Base-by-base conservation (phyloP, 495 filamentous ascomycete genomes). In the Penicillium flavigenum region DNA sequence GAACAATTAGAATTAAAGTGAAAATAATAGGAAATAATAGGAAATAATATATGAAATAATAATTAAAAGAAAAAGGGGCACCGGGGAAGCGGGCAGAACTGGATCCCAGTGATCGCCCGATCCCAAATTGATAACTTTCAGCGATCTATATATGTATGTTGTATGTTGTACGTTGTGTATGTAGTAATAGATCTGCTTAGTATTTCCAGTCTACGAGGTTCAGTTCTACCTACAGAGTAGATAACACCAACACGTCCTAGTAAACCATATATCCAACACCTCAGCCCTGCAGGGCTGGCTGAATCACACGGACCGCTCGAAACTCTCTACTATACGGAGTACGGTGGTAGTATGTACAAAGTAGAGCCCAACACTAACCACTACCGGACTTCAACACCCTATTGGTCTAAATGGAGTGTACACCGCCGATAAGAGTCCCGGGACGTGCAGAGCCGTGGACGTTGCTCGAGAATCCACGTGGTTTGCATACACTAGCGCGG, bases 81-180 rank as follows among this genome's bases (percentile, higher is more conserved):
- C 53, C 53, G 53, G 53, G 53, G 53, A 55, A 55, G 20, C 43
- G 53, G 51, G 51, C 46, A 54, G 41, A 46, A 19, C 34, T 54
- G 27, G 11, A 38, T 4, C n/a, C n/a, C n/a, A 55, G 20, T 38
- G 53, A 55, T 55, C 53, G 53, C 20, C 53, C 53, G 53, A 55
- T 55, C 53, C 53, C 43, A 32, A 36, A 1, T 47, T 39, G 44
- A 55, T 55, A 47, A 5, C n/a, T 9, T 2, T 39, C 4, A 4
- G 14, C 16, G 41, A 41, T 47, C 53, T 39, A 38, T 38, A 20
- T 20, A 20, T 20, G 20, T 20, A 20, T 20, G 20, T 20, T 20
- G 24, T 26, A 26, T 26, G 24, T 26, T 26, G 24, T 6, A 26
- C 6, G 24, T 26, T 26, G 5, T 26, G 5, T 26, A 26, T 26